These are phyloP conservation scores for Thraustotheca clavata DNA, from an alignment of 352 stramenopile genomes.

Conservation along the genomic window DNA sequence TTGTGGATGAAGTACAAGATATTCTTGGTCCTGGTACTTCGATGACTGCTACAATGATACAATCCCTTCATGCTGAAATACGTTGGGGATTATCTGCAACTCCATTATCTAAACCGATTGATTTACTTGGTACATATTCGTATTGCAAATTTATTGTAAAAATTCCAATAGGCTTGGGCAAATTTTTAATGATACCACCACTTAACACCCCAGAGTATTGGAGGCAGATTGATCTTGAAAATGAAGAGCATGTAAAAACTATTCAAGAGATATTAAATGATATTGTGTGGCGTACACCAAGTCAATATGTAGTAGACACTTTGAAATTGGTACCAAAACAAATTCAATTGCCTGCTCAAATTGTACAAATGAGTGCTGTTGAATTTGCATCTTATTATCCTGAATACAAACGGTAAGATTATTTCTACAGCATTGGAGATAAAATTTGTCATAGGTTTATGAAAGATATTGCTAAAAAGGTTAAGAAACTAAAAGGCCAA, in stretches of 20 bases:
- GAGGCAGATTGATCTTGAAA: neutral
- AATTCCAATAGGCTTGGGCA: neutral
- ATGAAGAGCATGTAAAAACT: neutral
- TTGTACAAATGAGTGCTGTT: conserved; percentile 10
- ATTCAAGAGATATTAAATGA: conserved; percentile 1
- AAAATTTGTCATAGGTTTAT: neutral
- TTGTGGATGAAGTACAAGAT: conserved; percentile 21
- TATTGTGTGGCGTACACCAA: conserved; percentile 16
- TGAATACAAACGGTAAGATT: conserved; percentile 10
- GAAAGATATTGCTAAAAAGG: conserved; percentile 4
- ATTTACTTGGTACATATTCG: neutral
- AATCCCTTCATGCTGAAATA: conserved; percentile 2
- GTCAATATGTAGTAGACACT: neutral
- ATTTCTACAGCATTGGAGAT: neutral
- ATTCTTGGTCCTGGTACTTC: conserved; percentile 10
- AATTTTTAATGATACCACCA: conserved; percentile 3
- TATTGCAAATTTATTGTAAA: neutral
- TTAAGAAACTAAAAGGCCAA: neutral
- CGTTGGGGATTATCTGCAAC: conserved; percentile 15
- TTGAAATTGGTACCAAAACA: conserved; percentile 6
- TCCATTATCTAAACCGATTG: conserved; percentile 5
- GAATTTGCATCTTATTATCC: conserved; percentile 19
- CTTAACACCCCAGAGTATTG: conserved; percentile 2
- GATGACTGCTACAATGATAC: conserved; percentile 12
- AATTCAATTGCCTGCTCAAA: neutral